Base-by-base conservation (phyloP, 345 rosid species). In the Eucalyptus sp. region DNA sequence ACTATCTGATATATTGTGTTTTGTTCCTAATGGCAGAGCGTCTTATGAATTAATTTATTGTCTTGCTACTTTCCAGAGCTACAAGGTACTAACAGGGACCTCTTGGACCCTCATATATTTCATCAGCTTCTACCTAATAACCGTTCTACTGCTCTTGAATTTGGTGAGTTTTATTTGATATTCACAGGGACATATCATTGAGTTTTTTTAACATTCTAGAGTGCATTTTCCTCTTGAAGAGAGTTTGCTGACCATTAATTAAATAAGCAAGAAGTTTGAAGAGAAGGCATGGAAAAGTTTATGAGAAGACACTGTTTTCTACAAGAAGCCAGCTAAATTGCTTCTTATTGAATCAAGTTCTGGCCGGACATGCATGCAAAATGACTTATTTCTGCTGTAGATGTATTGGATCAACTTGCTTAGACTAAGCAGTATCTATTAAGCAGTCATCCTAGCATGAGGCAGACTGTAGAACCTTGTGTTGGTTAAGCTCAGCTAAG, bases 91-190 rank as follows among this genome's bases (percentile, higher is more conserved):
- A 94, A 97, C 99, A 11, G 98, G 96, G 90, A 96, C 94, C 27
- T 92, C 95, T 87, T 97, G 99, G 99, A 92, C 95, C 87, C 91
- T 95, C 48, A 86, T 87, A 37, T 98, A 98, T 91, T 98, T 98
- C 89, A 92, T 97, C 96, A 98, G 99, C 95, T 98, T 96, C 95
- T 98, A 95, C 92, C 91, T 98, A 60, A 83, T 97, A 91, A 95
- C 97, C 50, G 94, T 97, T 64, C 64, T 98, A 88, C 91, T 98
- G 93, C 98, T 98, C 58, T 88, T 97, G 93, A 98, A 98, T 91
- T 93, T 98, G 99, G 99, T 97, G 91, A 94, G 96, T 87, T 89
- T 64, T 48, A 52, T 83, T 88, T 64, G 51, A 68, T 86, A 33
- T 33, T 76, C 29, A 41, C 48, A 20, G 84, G 64, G 43, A 87